Evolutionary conservation across 768 basidiomycete species (phyloP).

Genomic region (Boletellus sp.): DNA sequence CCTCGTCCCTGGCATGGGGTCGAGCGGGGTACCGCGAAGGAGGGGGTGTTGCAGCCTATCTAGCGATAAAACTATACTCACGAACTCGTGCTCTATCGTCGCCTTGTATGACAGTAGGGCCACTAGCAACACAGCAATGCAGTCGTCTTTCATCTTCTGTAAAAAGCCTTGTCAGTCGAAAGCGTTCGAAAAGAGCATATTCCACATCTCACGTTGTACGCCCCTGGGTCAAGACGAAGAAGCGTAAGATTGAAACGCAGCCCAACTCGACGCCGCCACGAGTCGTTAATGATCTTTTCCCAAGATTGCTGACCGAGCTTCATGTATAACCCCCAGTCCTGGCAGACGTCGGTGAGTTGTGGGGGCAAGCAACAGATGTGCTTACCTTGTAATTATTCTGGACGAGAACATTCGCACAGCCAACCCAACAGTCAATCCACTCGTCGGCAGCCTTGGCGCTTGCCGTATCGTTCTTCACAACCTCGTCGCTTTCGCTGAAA

Average conservation of each 20-base stretch:
- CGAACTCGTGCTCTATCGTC: constrained; percentile 57
- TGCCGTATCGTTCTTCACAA: constrained; percentile 16
- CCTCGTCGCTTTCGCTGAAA: constrained; percentile 36
- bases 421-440: constrained; percentile 73
- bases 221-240: constrained; percentile 55
- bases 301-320: constrained; percentile 50
- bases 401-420: constrained; percentile 60
- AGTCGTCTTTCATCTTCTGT: constrained; percentile 47
- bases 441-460: constrained; percentile 41
- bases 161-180: background rate
- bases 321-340: constrained; percentile 66
- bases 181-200: background rate
- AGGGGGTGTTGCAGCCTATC: constrained; percentile 54
- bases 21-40: constrained; percentile 34
- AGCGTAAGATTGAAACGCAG: constrained; percentile 57
- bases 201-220: constrained; percentile 49
- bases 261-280: constrained; percentile 55
- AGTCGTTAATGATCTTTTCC: constrained; percentile 49
- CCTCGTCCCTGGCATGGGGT: constrained; percentile 17
- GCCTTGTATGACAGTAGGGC: constrained; percentile 45
- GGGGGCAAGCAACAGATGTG: constrained; percentile 1
- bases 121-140: constrained; percentile 52
- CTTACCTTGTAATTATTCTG: constrained; percentile 45
- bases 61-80: constrained; percentile 53
- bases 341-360: background rate